Evolutionary conservation across 2,329 filamentous ascomycete species (phyloP).

Genomic region (Ilyonectria sp.): DNA sequence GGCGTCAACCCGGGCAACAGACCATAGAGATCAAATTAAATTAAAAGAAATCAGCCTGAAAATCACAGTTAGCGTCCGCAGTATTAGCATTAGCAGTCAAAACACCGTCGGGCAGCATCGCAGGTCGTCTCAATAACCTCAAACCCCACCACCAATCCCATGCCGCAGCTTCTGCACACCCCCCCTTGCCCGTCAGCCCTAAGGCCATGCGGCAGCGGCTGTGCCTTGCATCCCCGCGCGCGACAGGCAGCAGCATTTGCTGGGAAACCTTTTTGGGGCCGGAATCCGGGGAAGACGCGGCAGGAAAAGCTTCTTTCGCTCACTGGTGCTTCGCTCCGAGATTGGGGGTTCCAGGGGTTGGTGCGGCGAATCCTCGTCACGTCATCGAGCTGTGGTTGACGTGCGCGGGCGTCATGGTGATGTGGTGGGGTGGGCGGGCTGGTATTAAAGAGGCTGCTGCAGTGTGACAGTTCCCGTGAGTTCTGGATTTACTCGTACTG

Average conservation of each 20-base stretch:
- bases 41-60: not conserved
- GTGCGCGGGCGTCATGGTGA: constrained; percentile 18
- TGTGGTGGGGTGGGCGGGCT: not conserved
- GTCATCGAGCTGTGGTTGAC: constrained; percentile 25
- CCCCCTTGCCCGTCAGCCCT: constrained; percentile 15
- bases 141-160: constrained; percentile 8
- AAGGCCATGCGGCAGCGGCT: not conserved
- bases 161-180: constrained; percentile 2
- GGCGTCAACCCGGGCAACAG: not conserved
- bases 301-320: constrained; percentile 7
- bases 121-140: constrained; percentile 24
- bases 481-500: not conserved
- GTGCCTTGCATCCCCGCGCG: not conserved
- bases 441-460: not conserved
- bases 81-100: not conserved
- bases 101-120: not conserved
- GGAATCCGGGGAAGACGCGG: not conserved
- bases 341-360: not conserved
- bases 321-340: not conserved
- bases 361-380: not conserved
- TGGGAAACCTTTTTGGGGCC: too few relatives aligned
- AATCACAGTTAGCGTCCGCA: too few relatives aligned
- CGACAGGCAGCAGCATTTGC: not conserved
- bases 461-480: not conserved
- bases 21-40: too few relatives aligned